Percentiles rank a stretch among this genome's conserved stretches.
phyloP scores from a whole-genome alignment of 192 early-diverging fungal species.

The Backusella westeae region DNA sequence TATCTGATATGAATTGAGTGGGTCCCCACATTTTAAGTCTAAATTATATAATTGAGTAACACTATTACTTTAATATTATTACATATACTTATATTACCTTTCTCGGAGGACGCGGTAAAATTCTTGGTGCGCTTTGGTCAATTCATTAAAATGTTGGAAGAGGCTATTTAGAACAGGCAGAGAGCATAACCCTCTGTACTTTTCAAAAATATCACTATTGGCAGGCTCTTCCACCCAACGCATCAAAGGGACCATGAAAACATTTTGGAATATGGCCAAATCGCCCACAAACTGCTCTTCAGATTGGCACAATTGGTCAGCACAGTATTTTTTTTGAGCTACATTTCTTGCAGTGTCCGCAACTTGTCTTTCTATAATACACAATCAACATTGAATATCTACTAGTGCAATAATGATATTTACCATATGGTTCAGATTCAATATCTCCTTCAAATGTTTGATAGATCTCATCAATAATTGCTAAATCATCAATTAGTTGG shows the following conservation, averaged over 20 bases:
- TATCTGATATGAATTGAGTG: slow-evolving; percentile 14
- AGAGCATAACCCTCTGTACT: not conserved
- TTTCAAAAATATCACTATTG: not conserved
- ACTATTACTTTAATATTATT: not conserved
- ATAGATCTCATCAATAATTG: slow-evolving; percentile 20
- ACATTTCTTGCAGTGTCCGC: slow-evolving; percentile 20
- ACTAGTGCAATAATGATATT: not conserved
- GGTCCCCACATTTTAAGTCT: slow-evolving; percentile 19
- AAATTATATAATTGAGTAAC: not conserved
- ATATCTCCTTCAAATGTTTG: not conserved
- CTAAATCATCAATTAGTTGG: slow-evolving; percentile 11
- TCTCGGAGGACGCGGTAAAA: not conserved
- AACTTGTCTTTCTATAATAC: slow-evolving; percentile 9
- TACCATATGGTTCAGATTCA: slow-evolving; percentile 10
- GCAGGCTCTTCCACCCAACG: not conserved
- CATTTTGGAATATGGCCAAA: not conserved
- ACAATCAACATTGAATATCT: not conserved
- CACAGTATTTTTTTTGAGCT: slow-evolving; percentile 2
- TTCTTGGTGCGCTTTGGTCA: not conserved
- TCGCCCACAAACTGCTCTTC: not conserved
- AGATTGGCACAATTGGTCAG: not conserved
- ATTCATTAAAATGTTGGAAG: not conserved
- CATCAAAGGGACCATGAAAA: not conserved
- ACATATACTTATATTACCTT: not conserved
- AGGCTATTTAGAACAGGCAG: not conserved